Evolutionary conservation across 2,329 filamentous ascomycete genomes (phyloP).

Genomic region (Fusarium neocosmosporiellum): DNA sequence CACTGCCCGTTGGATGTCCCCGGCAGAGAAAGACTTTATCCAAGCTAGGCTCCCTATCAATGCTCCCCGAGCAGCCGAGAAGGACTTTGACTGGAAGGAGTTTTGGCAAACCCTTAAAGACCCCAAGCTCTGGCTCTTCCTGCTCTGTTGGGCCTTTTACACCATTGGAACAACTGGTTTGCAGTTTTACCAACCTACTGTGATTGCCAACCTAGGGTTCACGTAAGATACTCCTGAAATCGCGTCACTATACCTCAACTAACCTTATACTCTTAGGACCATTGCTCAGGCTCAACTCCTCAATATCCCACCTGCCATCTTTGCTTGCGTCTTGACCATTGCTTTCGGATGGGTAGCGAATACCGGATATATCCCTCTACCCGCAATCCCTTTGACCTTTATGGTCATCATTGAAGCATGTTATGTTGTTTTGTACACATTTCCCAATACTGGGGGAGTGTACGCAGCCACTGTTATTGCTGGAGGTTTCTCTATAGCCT

Average conservation of each 20-base stretch:
- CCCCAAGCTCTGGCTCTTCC: constrained; percentile 57
- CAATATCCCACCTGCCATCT: not conserved
- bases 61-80: constrained; percentile 54
- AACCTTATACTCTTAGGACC: constrained; percentile 39
- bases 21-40: constrained; percentile 60
- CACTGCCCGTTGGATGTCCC: constrained; percentile 57
- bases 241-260: not conserved
- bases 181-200: constrained; percentile 56
- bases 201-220: constrained; percentile 51
- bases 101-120: constrained; percentile 54
- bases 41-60: constrained; percentile 59
- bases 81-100: constrained; percentile 54
- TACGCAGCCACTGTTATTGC: constrained; percentile 60
- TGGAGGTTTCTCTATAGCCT: constrained; percentile 48
- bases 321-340: constrained; percentile 44
- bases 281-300: constrained; percentile 32
- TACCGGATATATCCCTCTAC: not conserved
- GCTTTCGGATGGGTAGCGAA: not conserved
- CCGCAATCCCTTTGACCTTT: not conserved
- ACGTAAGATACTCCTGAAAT: constrained; percentile 30
- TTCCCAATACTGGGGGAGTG: constrained; percentile 49
- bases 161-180: constrained; percentile 56
- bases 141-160: constrained; percentile 56
- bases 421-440: not conserved
- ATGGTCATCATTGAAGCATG: not conserved